A percentile compares a stretch with the other conserved stretches of the same genome.
Evolutionary conservation across 1,139 yeast species (phyloP).

Genomic region (Meyerozyma smithsonii): DNA sequence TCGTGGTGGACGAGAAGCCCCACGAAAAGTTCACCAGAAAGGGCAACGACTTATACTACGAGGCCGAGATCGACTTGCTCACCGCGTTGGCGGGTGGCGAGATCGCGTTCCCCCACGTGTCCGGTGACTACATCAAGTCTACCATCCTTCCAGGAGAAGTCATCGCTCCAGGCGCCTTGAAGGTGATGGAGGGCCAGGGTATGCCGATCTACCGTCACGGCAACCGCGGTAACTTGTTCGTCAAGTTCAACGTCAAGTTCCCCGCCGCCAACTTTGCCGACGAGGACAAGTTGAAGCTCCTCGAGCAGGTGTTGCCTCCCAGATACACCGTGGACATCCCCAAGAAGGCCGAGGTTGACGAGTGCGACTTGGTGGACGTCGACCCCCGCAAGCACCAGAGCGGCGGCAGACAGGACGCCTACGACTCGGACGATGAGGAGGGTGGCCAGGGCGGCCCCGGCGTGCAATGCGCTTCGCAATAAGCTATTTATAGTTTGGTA

Average conservation of each 20-base stretch:
- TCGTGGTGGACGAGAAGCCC: constrained; percentile 84
- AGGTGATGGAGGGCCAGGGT: constrained; percentile 90
- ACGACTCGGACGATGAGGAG: constrained; percentile 66
- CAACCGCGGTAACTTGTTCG: constrained; percentile 67
- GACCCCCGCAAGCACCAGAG: constrained; percentile 59
- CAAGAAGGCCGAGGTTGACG: constrained; percentile 68
- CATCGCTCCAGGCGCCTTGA: constrained; percentile 75
- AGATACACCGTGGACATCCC: constrained; percentile 56
- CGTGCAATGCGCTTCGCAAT: constrained; percentile 87
- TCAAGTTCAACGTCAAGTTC: constrained; percentile 70
- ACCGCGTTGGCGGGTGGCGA: constrained; percentile 97
- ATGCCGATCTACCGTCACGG: constrained; percentile 84
- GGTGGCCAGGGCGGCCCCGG: constrained; percentile 62
- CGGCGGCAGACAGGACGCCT: constrained; percentile 45
- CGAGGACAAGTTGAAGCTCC: constrained; percentile 61
- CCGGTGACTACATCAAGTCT: constrained; percentile 84
- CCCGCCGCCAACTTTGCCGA: constrained; percentile 59
- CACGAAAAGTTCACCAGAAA: constrained; percentile 79
- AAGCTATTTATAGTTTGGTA: constrained; percentile 13
- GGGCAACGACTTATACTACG: constrained; percentile 83
- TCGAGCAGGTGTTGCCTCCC: constrained; percentile 64
- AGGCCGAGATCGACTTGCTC: constrained; percentile 82
- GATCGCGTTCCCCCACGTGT: constrained; percentile 77
- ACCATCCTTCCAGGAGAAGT: constrained; percentile 88
- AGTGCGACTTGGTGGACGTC: constrained; percentile 65